Evolutionary conservation across 805 yeast genomes (phyloP), one percentile per base, ranked within the genome.

Genomic region (Starmerella stellata): DNA sequence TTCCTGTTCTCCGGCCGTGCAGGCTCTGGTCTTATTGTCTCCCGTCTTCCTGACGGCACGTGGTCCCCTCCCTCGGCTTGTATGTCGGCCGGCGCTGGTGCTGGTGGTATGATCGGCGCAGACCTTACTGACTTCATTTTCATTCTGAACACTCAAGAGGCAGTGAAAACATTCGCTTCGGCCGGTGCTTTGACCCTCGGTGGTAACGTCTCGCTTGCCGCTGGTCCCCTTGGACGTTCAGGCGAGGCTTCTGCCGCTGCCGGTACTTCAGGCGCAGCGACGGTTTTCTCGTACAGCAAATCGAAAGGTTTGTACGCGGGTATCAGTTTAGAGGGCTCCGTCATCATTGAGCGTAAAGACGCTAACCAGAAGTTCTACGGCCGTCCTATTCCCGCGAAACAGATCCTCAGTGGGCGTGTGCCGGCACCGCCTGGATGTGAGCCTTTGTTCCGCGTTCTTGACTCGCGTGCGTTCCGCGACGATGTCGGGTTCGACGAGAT

Each of bases 41-140:
- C 95, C 4, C 65, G 95, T 43, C 66, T 90, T 36, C 92, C 92
- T 2, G 96, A 90, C 59, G 96, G 95, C 1, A 60, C 78, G 0
- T 87, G 98, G 98, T 83, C 95, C 13, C 93, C 95, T 2, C 98
- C 98, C 1, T 76, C 93, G 2, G 98, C 95, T 8, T 77, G 90
- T 47, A 76, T 74, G 38, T 80, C 95, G 18, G 96, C 93, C 3
- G 98, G 96, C 51, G 96, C 95, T 3, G 96, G 98, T 53, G 95
- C 90, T 5, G 98, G 98, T 43, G 98, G 98, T 33, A 92, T 83
- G 63, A 72, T 90, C 47, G 98, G 98, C 31, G 85, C 94, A 7
- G 98, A 87, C 57, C 64, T 87, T 52, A 87, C 98, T 1, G 96
- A 87, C 62, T 87, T 87, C 54, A 95, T 87, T 21, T 87, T 87